Base-by-base conservation (phyloP, 2,329 filamentous ascomycete genomes). In the Alternaria sp. region DNA sequence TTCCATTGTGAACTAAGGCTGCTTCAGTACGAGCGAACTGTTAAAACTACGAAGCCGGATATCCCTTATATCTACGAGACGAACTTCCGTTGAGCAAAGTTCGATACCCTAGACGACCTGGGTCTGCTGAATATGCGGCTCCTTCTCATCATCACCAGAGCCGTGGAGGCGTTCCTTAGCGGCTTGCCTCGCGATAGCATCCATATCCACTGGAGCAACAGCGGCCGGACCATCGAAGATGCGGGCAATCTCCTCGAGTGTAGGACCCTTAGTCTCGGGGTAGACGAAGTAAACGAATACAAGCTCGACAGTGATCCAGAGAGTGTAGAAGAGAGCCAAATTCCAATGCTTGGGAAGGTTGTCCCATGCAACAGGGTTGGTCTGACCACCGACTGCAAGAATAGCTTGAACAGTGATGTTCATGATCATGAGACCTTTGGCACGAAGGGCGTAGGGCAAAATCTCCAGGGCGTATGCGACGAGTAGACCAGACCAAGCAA, bases 181-280 rank as follows among this genome's bases (percentile, higher is more conserved):
- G 36, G 62, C 56, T 16, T 69, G 69, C 48, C 63, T 62, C 51
- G 72, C 71, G 22, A 74, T 62, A 14, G 66, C 63, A 32, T 68
- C 62, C 54, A 74, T 60, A 47, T 69, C 61, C 28, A 73, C 57
- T 14, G 72, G 65, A 7, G 71, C 71, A 57, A 76, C 74, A 18
- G 85, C 86, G 28, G 83, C 80, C 14, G 87, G 83, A 20, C 88
- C 89, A 65, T 91, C 89, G 68, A 91, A 91, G 73, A 91, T 89
- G 66, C 85, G 85, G 53, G 88, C 86, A 64, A 90, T 85, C 74
- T 90, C 88, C 74, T 91, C 89, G 0, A 91, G 86, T 2, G 88
- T 91, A 0, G 88, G 87, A 2, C 89, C 89, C 71, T 87, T 88
- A 14, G 89, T 92, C 80, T 92, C 68, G 20, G 65, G 65, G 41